Percentiles rank a stretch among this genome's conserved stretches.
These are phyloP conservation scores for Euphorbia corollata DNA, from an alignment of 441 rosid genomes.

Conservation along the genomic window DNA sequence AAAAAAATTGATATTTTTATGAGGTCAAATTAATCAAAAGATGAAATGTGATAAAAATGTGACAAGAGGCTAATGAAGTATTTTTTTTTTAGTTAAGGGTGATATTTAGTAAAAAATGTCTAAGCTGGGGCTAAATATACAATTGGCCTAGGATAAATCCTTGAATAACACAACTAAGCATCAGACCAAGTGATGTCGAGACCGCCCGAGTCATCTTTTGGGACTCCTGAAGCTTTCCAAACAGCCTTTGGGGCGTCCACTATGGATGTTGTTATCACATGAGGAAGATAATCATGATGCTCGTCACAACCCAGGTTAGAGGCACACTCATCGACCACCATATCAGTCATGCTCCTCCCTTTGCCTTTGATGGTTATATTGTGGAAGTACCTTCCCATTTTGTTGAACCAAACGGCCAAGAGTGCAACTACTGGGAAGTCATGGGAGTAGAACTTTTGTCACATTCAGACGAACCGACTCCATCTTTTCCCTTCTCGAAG, in stretches of 20 bases:
- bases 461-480: slow-evolving; percentile 26
- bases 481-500: slow-evolving; percentile 23
- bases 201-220: slow-evolving; percentile 18
- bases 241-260: slow-evolving; percentile 34
- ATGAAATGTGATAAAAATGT: too few relatives aligned
- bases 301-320: slow-evolving; percentile 26
- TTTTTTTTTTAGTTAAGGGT: too few relatives aligned
- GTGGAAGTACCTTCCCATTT: slow-evolving; percentile 19
- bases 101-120: too few relatives aligned
- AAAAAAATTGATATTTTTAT: too few relatives aligned
- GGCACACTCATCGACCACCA: slow-evolving; percentile 35
- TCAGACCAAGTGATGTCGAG: slow-evolving; percentile 7
- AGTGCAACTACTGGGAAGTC: slow-evolving; percentile 19
- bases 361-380: slow-evolving; percentile 24
- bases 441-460: slow-evolving; percentile 17
- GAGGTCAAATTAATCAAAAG: too few relatives aligned
- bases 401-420: slow-evolving; percentile 27
- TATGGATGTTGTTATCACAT: slow-evolving; percentile 26
- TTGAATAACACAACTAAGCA: slow-evolving; percentile 6
- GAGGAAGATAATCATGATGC: slow-evolving; percentile 25
- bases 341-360: slow-evolving; percentile 23
- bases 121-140: too few relatives aligned
- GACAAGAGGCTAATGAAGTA: too few relatives aligned
- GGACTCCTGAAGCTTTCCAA: slow-evolving; percentile 28
- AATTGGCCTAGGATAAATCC: too few relatives aligned